Percentiles rank a stretch among this genome's conserved stretches.
Evolutionary conservation across 305 asterid genomes (phyloP).

Genomic region (Solanum hybrid): DNA sequence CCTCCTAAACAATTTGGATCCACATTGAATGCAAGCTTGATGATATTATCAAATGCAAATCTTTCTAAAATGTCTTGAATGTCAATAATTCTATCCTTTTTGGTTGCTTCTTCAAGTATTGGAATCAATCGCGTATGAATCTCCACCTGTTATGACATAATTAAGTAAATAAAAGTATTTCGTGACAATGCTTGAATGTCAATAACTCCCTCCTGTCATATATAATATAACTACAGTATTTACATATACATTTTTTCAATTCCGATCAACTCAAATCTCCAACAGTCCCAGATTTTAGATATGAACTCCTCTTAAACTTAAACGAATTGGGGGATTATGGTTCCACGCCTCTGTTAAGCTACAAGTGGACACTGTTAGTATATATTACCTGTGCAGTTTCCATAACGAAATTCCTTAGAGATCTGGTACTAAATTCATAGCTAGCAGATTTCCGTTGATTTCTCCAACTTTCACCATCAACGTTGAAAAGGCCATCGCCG

Average conservation of each 20-base stretch:
- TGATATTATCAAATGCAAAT: conserved; percentile 59
- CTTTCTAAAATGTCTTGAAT: conserved; percentile 54
- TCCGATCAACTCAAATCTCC: neutral
- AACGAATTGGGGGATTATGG: neutral
- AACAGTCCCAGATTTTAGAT: neutral
- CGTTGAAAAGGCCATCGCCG: neutral
- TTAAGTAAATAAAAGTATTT: neutral
- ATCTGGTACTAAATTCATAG: neutral
- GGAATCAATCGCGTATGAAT: conserved; percentile 35
- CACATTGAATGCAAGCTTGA: conserved; percentile 52
- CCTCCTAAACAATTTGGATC: conserved; percentile 60
- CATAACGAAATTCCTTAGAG: neutral
- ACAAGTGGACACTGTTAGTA: neutral
- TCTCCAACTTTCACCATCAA: neutral
- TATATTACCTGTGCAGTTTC: neutral
- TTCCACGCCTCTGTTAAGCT: neutral
- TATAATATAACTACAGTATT: neutral
- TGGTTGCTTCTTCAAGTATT: conserved; percentile 25
- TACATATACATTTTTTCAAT: neutral
- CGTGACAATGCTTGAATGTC: too few relatives aligned
- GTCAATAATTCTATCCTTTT: conserved; percentile 19
- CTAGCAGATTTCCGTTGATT: neutral
- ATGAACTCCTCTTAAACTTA: neutral
- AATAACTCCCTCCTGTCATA: neutral
- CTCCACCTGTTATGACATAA: conserved; percentile 23